Evolutionary conservation across 805 yeast species (phyloP), one percentile per base, ranked within the genome.

Genomic region (Yamadazyma olivae): DNA sequence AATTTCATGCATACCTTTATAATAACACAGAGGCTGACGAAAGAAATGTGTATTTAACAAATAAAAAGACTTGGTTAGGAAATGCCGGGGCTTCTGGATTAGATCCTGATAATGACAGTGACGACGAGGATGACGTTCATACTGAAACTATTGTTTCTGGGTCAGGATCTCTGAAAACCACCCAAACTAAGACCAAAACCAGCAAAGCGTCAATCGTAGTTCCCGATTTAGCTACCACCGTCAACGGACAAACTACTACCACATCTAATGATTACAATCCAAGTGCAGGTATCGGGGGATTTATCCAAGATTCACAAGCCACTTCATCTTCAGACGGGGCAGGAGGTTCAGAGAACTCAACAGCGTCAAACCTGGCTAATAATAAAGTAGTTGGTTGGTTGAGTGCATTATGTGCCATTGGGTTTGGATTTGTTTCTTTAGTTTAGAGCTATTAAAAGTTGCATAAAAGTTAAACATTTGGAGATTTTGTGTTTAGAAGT

Each of bases 81-180:
- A 69, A 76, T 28, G 52, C 57, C n/a, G 79, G 72, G 20, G 85
- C 80, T 20, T 67, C 81, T 19, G 96, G 96, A 8, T 63, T 77
- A 32, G 73, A 85, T 49, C 78, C 80, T 13, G 67, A 71, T 33
- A 59, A 64, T 39, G 60, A 56, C 5, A 40, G 10, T n/a, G 46
- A 42, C 20, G 39, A 36, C 14, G 43, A 38, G 17, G 34, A 38
- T 6, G 36, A 38, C 10, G 29, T 22, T 9, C 38, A 34, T 18
- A 37, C 53, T 8, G 33, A 38, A 14, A 42, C 38, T 12, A 33
- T 38, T 14, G 42, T 39, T 10, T 44, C 37, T 9, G 44, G 49
- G 21, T 49, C 53, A 9, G 57, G 57, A 14, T 39, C 54, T 6
- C 36, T 41, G 4, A 44, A 44, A 1, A 27, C 38, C 22, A 53